Evolutionary conservation across 768 basidiomycete species (phyloP).

Genomic region (Pluteus cervinus): DNA sequence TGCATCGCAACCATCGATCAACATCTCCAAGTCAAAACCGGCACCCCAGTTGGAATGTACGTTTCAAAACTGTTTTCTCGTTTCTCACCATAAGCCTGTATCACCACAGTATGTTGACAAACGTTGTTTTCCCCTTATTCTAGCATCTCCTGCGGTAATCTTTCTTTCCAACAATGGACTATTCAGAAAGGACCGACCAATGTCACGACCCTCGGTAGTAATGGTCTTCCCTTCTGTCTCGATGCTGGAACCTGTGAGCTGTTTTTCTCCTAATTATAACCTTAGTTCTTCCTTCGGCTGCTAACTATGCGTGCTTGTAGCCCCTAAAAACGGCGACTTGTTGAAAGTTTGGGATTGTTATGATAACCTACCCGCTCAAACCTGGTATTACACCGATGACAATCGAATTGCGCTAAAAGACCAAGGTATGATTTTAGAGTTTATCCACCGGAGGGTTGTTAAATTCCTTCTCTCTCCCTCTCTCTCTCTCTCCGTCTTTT

Average conservation of each 20-base stretch:
- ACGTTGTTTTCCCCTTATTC: neutral
- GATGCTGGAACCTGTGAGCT: conserved; percentile 27
- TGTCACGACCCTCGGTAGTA: conserved; percentile 21
- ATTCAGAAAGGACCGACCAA: conserved; percentile 19
- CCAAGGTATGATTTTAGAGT: conserved; percentile 17
- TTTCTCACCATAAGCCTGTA: too few relatives aligned
- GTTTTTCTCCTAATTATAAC: conserved; percentile 1
- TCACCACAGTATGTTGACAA: too few relatives aligned
- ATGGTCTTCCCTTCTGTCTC: conserved; percentile 29
- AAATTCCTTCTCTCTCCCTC: too few relatives aligned
- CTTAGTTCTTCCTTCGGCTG: neutral
- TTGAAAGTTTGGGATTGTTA: conserved; percentile 31
- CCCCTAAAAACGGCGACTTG: conserved; percentile 21
- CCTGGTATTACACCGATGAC: conserved; percentile 24
- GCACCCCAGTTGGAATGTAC: too few relatives aligned
- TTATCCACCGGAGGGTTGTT: too few relatives aligned
- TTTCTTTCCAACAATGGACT: conserved; percentile 24
- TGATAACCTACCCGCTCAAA: conserved; percentile 24
- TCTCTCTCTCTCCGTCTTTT: too few relatives aligned
- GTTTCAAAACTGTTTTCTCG: too few relatives aligned
- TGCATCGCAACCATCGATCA: too few relatives aligned
- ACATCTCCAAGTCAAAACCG: too few relatives aligned
- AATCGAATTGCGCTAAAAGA: conserved; percentile 21
- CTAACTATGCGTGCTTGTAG: conserved; percentile 8
- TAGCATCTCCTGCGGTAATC: conserved; percentile 28